phyloP scores from a whole-genome alignment of 1,139 yeast species.

The Geotrichum cucujoidarum region DNA sequence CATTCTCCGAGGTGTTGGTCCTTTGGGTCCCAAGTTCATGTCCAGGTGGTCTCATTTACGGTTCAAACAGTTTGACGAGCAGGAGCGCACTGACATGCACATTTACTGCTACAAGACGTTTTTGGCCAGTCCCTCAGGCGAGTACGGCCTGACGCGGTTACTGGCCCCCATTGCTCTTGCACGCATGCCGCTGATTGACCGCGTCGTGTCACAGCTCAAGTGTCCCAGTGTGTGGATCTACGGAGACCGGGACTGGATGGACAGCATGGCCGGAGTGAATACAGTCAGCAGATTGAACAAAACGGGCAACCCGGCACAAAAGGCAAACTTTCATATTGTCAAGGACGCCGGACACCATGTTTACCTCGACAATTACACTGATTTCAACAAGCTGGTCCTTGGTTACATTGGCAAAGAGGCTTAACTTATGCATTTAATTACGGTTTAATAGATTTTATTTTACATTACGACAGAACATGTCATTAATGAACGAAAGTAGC shows the following conservation, averaged over 20 bases:
- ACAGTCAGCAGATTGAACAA: conserved; percentile 42
- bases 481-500: too few relatives aligned
- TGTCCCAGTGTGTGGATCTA: conserved; percentile 57
- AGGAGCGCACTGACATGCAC: conserved; percentile 37
- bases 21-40: conserved; percentile 30
- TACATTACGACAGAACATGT: too few relatives aligned
- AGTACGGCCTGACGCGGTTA: conserved; percentile 56
- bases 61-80: conserved; percentile 25
- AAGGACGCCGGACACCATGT: conserved; percentile 71
- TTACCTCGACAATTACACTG: conserved; percentile 65
- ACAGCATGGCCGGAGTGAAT: conserved; percentile 61
- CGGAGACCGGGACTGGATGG: conserved; percentile 88
- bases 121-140: conserved; percentile 57
- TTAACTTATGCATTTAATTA: too few relatives aligned
- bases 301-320: conserved; percentile 27
- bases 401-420: conserved; percentile 40
- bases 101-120: conserved; percentile 59
- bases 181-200: conserved; percentile 67
- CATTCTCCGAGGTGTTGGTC: conserved; percentile 26
- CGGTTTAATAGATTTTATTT: too few relatives aligned
- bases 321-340: conserved; percentile 44
- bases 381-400: conserved; percentile 44
- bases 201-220: conserved; percentile 41
- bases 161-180: conserved; percentile 75
- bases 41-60: conserved; percentile 30